phyloP scores from a whole-genome alignment of 192 early-diverging fungal species.

The Piromyces finnis region DNA sequence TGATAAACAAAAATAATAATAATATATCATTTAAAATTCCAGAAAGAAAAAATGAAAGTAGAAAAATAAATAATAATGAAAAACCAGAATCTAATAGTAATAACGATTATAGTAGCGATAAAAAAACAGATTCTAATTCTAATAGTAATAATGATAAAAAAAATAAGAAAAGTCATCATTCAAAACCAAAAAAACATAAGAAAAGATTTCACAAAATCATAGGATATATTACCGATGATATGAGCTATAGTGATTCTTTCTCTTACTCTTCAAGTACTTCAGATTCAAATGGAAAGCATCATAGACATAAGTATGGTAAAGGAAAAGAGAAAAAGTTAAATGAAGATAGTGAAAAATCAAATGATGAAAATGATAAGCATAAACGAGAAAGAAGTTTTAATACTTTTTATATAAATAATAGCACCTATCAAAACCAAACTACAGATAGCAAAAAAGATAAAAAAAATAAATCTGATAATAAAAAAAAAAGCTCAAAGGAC shows the following conservation, averaged over 20 bases:
- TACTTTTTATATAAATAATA: background rate
- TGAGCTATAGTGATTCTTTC: background rate
- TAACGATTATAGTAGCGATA: too few species aligned
- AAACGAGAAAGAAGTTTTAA: background rate
- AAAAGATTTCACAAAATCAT: background rate
- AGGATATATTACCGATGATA: background rate
- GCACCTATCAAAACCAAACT: background rate
- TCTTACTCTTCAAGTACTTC: background rate
- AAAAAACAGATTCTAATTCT: too few species aligned
- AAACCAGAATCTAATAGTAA: background rate
- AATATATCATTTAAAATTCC: background rate
- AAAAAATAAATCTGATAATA: background rate
- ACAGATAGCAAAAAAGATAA: background rate
- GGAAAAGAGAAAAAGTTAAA: too few species aligned
- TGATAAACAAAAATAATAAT: background rate
- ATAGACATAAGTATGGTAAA: too few species aligned
- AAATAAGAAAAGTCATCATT: too few species aligned
- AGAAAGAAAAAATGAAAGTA: background rate
- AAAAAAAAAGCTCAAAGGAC: background rate
- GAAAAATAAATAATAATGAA: background rate
- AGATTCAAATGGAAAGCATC: background rate
- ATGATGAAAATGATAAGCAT: background rate
- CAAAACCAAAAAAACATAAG: background rate
- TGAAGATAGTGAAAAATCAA: too few species aligned
- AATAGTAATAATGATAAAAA: background rate